These are phyloP conservation scores for Ampelomyces quisqualis DNA, from an alignment of 2,329 filamentous ascomycete species.

Conservation along the genomic window DNA sequence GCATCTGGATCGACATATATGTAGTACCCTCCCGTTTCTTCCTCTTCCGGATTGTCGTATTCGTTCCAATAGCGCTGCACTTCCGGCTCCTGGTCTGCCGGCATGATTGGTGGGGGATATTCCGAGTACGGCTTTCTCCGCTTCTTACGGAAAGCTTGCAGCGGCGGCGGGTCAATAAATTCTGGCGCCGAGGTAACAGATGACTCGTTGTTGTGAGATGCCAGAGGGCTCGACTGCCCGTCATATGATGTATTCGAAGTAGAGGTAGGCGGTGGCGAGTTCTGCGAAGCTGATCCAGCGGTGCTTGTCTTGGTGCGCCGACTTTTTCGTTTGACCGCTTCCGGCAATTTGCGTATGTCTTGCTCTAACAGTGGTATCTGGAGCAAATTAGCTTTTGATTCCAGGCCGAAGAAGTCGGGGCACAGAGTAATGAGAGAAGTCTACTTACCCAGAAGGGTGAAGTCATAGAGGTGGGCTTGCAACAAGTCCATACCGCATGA, in stretches of 20 bases:
- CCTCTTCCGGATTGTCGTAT: slow-evolving; percentile 74
- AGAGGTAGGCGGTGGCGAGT: slow-evolving; percentile 38
- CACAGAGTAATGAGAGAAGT: too few relatives aligned
- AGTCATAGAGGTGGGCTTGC: slow-evolving; percentile 48
- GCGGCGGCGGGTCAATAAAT: slow-evolving; percentile 42
- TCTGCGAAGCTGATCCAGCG: slow-evolving; percentile 22
- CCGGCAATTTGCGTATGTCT: slow-evolving; percentile 57
- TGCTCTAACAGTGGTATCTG: slow-evolving; percentile 47
- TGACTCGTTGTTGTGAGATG: slow-evolving; percentile 34
- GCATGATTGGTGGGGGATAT: slow-evolving; percentile 21
- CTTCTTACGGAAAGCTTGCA: slow-evolving; percentile 50
- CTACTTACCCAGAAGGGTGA: slow-evolving; percentile 51
- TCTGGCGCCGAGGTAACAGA: slow-evolving; percentile 40
- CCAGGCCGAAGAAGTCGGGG: too few relatives aligned
- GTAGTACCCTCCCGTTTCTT: slow-evolving; percentile 63
- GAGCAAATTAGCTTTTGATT: slow-evolving; percentile 6
- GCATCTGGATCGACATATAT: slow-evolving; percentile 74
- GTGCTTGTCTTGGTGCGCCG: slow-evolving; percentile 28
- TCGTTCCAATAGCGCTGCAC: slow-evolving; percentile 72
- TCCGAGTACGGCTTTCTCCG: slow-evolving; percentile 36
- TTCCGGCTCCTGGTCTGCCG: slow-evolving; percentile 21
- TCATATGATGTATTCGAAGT: slow-evolving; percentile 44
- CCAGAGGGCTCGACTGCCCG: slow-evolving; percentile 35
- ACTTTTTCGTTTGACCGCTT: slow-evolving; percentile 33
- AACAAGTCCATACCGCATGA: slow-evolving; percentile 54